phyloP scores from a whole-genome alignment of 106 monocot genomes.

The Dendrobium huoshanense region DNA sequence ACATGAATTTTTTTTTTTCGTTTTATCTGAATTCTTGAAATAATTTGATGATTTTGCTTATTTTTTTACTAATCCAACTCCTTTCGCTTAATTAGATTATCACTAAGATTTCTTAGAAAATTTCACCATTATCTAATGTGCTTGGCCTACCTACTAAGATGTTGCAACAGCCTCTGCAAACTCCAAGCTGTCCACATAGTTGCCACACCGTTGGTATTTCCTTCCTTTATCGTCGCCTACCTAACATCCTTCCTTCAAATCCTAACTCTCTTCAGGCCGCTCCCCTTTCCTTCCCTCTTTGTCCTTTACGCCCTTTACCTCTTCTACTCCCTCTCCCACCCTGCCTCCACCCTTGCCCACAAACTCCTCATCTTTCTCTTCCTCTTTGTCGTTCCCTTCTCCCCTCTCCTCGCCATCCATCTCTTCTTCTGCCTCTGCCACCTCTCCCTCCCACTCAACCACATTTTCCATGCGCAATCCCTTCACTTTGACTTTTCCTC shows the following conservation, averaged over 20 bases:
- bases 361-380: constrained; percentile 11
- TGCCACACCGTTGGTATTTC: constrained; percentile 4
- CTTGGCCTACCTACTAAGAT: constrained; percentile 5
- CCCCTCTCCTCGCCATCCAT: constrained; percentile 34
- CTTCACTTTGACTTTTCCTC: constrained; percentile 24
- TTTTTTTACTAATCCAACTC: no score
- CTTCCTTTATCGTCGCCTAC: not conserved
- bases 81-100: no score
- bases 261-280: constrained; percentile 11
- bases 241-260: constrained; percentile 5
- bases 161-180: constrained; percentile 2
- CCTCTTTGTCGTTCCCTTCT: constrained; percentile 22
- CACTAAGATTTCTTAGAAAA: no score
- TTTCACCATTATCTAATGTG: not conserved
- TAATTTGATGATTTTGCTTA: no score
- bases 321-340: constrained; percentile 19
- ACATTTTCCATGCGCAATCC: constrained; percentile 25
- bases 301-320: constrained; percentile 18
- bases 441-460: constrained; percentile 13
- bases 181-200: constrained; percentile 23
- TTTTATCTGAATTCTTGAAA: no score
- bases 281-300: constrained; percentile 5
- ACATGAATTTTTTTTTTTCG: no score
- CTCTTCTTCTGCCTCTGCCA: constrained; percentile 38
- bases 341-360: constrained; percentile 9